phyloP scores from a whole-genome alignment of 208 protist genomes.

The Leishmania tarentolae region DNA sequence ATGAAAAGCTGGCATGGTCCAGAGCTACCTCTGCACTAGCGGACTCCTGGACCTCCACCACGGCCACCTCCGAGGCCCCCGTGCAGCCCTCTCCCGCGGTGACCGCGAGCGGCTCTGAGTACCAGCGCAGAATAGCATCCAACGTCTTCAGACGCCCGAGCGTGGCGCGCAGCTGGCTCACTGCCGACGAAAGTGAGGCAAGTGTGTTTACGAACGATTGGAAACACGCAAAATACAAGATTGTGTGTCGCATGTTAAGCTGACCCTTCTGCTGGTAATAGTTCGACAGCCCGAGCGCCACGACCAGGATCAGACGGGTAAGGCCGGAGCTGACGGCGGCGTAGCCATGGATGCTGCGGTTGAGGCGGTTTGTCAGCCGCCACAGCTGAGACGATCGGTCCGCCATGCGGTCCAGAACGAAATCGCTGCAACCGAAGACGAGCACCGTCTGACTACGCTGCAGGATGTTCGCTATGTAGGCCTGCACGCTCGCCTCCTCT shows the following conservation, averaged over 20 bases:
- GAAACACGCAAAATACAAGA: slow-evolving; percentile 75
- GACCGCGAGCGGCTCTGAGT: slow-evolving; percentile 36
- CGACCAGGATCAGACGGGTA: slow-evolving; percentile 67
- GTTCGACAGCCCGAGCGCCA: slow-evolving; percentile 65
- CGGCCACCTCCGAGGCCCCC: background rate
- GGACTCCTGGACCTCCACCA: slow-evolving; percentile 21
- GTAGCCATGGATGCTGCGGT: slow-evolving; percentile 68
- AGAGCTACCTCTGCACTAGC: slow-evolving; percentile 34
- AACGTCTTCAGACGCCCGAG: slow-evolving; percentile 58
- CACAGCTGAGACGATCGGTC: slow-evolving; percentile 31
- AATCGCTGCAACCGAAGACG: slow-evolving; percentile 56
- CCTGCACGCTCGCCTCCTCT: slow-evolving; percentile 53
- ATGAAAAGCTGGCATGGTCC: slow-evolving; percentile 49
- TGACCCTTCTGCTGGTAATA: slow-evolving; percentile 51
- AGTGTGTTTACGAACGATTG: slow-evolving; percentile 59
- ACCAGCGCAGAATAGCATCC: slow-evolving; percentile 60
- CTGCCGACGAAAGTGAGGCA: slow-evolving; percentile 38
- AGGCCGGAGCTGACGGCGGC: slow-evolving; percentile 53
- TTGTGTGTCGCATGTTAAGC: slow-evolving; percentile 61
- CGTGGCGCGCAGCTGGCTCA: slow-evolving; percentile 35
- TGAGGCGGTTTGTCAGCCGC: slow-evolving; percentile 34
- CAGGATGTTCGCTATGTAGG: slow-evolving; percentile 60
- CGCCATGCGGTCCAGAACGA: slow-evolving; percentile 47
- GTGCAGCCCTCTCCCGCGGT: background rate
- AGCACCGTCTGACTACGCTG: slow-evolving; percentile 67